Percentiles rank a stretch among this genome's conserved stretches.
phyloP scores from a whole-genome alignment of 2,329 filamentous ascomycete genomes.

The Ophiostoma populinum region DNA sequence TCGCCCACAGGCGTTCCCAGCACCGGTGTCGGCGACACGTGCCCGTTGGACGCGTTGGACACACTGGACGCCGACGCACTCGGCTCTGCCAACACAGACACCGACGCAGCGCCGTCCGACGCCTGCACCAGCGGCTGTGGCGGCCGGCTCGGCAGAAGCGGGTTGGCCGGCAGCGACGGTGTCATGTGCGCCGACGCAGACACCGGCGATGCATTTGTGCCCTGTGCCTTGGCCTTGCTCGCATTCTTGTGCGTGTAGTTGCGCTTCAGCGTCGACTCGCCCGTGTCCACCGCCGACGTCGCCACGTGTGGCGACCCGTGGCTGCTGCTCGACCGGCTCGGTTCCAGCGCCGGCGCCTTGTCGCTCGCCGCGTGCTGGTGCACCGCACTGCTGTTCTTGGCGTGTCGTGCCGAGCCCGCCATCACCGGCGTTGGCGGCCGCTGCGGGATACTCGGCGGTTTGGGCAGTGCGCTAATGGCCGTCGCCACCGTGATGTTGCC shows the following conservation, averaged over 20 bases:
- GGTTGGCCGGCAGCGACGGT: background rate
- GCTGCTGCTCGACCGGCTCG: too few species aligned
- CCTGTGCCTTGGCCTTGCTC: too few species aligned
- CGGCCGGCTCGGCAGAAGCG: background rate
- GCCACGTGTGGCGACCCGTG: too few species aligned
- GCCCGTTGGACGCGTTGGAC: background rate
- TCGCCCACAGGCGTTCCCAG: background rate
- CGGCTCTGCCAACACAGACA: too few species aligned
- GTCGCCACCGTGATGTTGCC: background rate
- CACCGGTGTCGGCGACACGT: background rate
- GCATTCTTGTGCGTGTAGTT: too few species aligned
- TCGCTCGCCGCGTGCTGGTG: background rate
- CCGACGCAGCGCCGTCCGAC: too few species aligned
- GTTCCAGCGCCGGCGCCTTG: slow-evolving; percentile 4
- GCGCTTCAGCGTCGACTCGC: too few species aligned
- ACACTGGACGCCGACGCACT: background rate
- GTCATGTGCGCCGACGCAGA: background rate
- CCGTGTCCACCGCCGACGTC: too few species aligned
- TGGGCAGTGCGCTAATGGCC: slow-evolving; percentile 1
- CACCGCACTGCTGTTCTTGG: background rate
- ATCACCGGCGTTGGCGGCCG: slow-evolving; percentile 10
- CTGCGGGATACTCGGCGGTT: slow-evolving; percentile 6
- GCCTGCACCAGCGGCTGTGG: background rate
- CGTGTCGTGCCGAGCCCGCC: background rate
- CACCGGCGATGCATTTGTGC: slow-evolving; percentile 3